Evolutionary conservation across 768 basidiomycete species (phyloP), one percentile per base, ranked within the genome.

Genomic region (Tylopilus sp.): DNA sequence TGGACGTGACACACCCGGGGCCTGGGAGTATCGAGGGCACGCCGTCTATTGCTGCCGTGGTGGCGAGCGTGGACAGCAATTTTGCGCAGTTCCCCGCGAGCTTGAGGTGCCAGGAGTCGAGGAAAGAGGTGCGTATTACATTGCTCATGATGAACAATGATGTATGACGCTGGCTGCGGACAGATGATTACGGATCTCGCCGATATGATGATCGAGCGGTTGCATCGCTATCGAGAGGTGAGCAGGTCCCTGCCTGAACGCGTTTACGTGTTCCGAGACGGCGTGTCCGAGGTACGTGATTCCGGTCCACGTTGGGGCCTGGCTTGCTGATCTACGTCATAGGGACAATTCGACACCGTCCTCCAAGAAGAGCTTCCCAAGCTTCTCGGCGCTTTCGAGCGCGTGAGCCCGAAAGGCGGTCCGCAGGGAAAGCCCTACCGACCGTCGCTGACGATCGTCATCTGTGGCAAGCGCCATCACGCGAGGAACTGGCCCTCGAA

Each of bases 61-160:
- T 92, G 3, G 90, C 86, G 0, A 92, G 83, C 53, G 73, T 83
- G 1, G 89, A 92, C 61, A 71, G 74, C 24, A 68, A 74, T 3
- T 91, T 89, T 58, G 85, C 82, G 0, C 88, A 91, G 55, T 92
- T 84, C 68, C 90, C 91, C 0, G 88, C 84, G 0, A 88, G 86
- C 58, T 45, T 93, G 57, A 65, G 80, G 26, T 76, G 89, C 12
- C 91, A 93, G 62, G 68, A 79, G 62, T 60, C 60, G 7, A 65
- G 44, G 42, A 56, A 63, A 34, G 69, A 70, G 59, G 69, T 62
- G 7, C 1, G 70, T 50, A 11, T 31, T 19, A 26, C 24, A 7
- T 2, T 6, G 28, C 16, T 38, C 30, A 17, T 5, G 10, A 9
- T 28, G 1, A 14, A 13, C 17, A 42, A 17, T 24, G 29, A 29